These are phyloP conservation scores for Oryza rufipogon DNA, from an alignment of 176 grass and related monocot genomes.

Conservation along the genomic window DNA sequence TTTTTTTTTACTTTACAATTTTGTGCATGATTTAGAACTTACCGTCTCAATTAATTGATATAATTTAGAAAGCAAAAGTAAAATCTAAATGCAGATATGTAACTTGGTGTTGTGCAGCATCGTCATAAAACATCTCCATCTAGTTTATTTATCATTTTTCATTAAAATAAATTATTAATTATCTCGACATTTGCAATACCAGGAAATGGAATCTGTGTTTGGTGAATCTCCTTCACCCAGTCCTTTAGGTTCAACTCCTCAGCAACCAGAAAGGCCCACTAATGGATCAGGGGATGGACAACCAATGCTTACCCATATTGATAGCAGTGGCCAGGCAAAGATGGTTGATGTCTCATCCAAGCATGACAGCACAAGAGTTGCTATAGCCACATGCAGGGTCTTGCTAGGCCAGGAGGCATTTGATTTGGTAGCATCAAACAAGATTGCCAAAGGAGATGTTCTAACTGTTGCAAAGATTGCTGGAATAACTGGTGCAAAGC, in stretches of 20 bases:
- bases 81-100: not conserved
- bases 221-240: slow-evolving; percentile 65
- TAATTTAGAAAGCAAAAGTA: not conserved
- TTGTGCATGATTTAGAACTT: slow-evolving; percentile 1
- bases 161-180: slow-evolving; percentile 8
- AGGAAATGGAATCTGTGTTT: slow-evolving; percentile 96
- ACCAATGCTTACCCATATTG: slow-evolving; percentile 65
- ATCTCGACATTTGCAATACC: slow-evolving; percentile 9
- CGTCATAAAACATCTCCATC: not conserved
- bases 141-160: not conserved
- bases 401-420: slow-evolving; percentile 74
- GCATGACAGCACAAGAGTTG: slow-evolving; percentile 70
- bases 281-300: slow-evolving; percentile 22
- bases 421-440: slow-evolving; percentile 84
- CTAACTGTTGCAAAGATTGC: slow-evolving; percentile 94
- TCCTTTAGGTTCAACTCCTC: slow-evolving; percentile 62
- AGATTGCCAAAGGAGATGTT: slow-evolving; percentile 93
- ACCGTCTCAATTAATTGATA: not conserved
- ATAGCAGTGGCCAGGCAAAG: slow-evolving; percentile 69
- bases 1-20: slow-evolving; percentile 31
- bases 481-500: slow-evolving; percentile 95
- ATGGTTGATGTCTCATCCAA: slow-evolving; percentile 94
- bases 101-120: not conserved
- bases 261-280: slow-evolving; percentile 20
- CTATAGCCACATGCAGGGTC: slow-evolving; percentile 80